Base-by-base conservation (phyloP, 371 early-diverging fungal species). In the Chytridium lagenaria region DNA sequence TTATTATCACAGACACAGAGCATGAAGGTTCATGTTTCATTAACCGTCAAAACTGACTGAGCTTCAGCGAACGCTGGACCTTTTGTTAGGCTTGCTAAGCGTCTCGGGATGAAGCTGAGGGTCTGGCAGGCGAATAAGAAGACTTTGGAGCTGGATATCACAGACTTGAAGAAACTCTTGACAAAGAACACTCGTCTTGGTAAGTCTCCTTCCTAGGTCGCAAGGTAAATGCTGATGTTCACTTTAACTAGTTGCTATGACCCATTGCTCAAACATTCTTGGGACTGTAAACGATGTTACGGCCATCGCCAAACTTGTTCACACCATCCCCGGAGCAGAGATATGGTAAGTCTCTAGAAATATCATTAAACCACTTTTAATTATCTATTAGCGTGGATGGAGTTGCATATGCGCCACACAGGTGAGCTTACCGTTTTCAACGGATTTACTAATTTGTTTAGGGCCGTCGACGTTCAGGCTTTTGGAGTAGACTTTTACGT, bases 241-340 rank as follows among this genome's bases (percentile, higher is more conserved):
- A n/a, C n/a, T n/a, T n/a, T n/a, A n/a, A 26, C 64, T 34, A 67
- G 72, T 77, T 16, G 63, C 44, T 52, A 57, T 78, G 38, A 75
- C 78, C n/a, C 78, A 78, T 40, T 74, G 78, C 50, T 71, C 71
- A 44, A 78, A 78, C 59, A 75, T 78, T 40, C 72, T 78, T 19
- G 78, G 78, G 3, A 71, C 78, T 1, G 67, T 78, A 12, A 78
- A 78, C 52, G 61, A 72, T 59, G 50, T 78, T 49, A 34, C 64
- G 23, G 34, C 30, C 19, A 70, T 78, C 28, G 69, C 71, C 2
- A 19, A 65, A 31, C 50, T 71, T 28, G 75, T 78, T 5, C 77
- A 77, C 44, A 10, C 55, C n/a, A 59, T 70, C 40, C 74, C 74
- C 22, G 74, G 74, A 1, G 77, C 77, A n/a, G 74, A 77, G 59